phyloP scores from a whole-genome alignment of 345 rosid species.

The Syzygium jambos region DNA sequence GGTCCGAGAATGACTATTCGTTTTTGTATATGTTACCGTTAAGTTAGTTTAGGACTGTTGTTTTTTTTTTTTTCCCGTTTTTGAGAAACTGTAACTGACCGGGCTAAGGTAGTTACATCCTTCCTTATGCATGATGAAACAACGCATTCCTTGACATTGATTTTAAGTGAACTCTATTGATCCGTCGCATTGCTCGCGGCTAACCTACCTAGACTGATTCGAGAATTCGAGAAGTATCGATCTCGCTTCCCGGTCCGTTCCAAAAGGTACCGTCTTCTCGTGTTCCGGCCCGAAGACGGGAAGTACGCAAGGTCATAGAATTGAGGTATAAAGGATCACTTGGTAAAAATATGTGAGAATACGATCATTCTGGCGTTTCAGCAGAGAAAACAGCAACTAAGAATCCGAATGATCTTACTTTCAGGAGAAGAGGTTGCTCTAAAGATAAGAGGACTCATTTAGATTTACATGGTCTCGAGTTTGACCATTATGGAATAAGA shows the following conservation, averaged over 20 bases:
- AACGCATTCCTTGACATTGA: background rate
- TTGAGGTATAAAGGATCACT: background rate
- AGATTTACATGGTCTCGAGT: rapidly evolving
- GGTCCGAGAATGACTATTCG: background rate
- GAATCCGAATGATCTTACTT: background rate
- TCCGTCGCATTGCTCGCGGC: too few species aligned
- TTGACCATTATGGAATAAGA: background rate
- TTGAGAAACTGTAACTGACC: background rate
- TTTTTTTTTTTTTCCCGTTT: rapidly evolving
- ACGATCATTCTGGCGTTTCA: background rate
- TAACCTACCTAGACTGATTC: too few species aligned
- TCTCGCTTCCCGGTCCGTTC: background rate
- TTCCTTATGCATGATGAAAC: background rate
- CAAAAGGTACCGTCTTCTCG: background rate
- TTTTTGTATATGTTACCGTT: background rate
- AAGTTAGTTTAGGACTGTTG: background rate
- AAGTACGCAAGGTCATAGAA: background rate
- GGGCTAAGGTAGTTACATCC: background rate
- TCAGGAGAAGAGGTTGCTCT: background rate
- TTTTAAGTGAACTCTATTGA: background rate
- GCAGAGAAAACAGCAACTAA: background rate
- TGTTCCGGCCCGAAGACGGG: background rate
- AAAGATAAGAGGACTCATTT: background rate
- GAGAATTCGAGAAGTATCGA: background rate
- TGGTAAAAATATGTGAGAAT: background rate